These are phyloP conservation scores for Tulasnella sp. DNA, from an alignment of 768 basidiomycete genomes.

Conservation along the genomic window DNA sequence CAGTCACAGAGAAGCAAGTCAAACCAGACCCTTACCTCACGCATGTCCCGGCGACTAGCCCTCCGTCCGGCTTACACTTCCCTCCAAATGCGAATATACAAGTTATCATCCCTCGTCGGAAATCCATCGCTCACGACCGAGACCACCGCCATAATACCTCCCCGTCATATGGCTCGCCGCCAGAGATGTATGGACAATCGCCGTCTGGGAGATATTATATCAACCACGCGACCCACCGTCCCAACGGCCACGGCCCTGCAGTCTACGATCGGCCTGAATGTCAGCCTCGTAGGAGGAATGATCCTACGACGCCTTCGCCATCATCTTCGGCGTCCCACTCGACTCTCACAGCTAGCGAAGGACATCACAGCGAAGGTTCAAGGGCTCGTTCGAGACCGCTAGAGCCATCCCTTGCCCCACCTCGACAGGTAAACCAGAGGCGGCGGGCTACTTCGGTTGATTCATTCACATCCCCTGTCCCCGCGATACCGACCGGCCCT, in stretches of 20 bases:
- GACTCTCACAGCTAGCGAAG: not conserved
- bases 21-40: slow-evolving; percentile 12
- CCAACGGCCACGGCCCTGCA: not conserved
- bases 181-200: no score
- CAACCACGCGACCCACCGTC: no score
- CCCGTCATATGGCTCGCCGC: not conserved
- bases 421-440: not conserved
- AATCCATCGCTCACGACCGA: not conserved
- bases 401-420: no score
- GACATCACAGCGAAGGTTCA: no score
- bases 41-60: not conserved
- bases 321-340: not conserved
- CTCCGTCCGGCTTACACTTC: slow-evolving; percentile 1
- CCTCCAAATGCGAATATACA: slow-evolving; percentile 3
- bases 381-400: no score
- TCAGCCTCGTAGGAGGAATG: no score
- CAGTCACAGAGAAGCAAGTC: not conserved
- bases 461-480: not conserved
- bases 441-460: slow-evolving; percentile 1
- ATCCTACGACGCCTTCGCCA: not conserved
- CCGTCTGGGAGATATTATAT: no score
- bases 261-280: not conserved
- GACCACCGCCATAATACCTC: not conserved
- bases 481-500: not conserved
- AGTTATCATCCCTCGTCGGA: not conserved